phyloP scores from a whole-genome alignment of 2,329 filamentous ascomycete genomes.

The Escovopsis weberi region DNA sequence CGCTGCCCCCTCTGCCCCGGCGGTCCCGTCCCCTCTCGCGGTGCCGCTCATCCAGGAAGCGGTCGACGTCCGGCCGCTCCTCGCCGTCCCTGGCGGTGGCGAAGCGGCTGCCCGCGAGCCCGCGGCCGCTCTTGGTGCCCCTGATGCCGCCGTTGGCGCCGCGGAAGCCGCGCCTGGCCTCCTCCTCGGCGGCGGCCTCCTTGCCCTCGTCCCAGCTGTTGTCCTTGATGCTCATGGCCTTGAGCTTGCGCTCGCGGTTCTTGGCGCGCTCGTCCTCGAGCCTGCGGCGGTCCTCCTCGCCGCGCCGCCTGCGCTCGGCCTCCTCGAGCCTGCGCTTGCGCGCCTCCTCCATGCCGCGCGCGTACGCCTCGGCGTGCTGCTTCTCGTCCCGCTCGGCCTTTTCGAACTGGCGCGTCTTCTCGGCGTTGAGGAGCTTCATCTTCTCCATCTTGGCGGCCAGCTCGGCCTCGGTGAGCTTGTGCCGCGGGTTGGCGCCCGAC shows the following conservation, averaged over 20 bases:
- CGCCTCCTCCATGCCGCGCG: constrained; percentile 41
- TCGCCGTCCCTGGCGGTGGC: constrained; percentile 16
- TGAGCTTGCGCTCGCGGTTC: constrained; percentile 46
- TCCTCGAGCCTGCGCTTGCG: constrained; percentile 36
- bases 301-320: constrained; percentile 33
- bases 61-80: constrained; percentile 21
- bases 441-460: constrained; percentile 45
- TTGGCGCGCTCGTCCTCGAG: constrained; percentile 45
- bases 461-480: constrained; percentile 45
- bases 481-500: constrained; percentile 43
- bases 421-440: constrained; percentile 43
- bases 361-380: constrained; percentile 38
- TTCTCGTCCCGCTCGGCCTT: constrained; percentile 42
- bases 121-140: constrained; percentile 20
- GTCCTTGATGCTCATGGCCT: constrained; percentile 39
- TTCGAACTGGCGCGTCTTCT: constrained; percentile 45
- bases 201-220: constrained; percentile 47
- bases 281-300: constrained; percentile 35
- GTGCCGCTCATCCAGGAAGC: constrained; percentile 21
- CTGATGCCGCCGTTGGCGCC: constrained; percentile 27
- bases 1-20: constrained; percentile 17
- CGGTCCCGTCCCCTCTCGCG: constrained; percentile 18
- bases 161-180: constrained; percentile 22
- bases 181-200: constrained; percentile 26
- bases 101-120: constrained; percentile 29